Percentiles rank a stretch among this genome's conserved stretches.
phyloP scores from a whole-genome alignment of 148 eudicot genomes.

The Diospyros lotus region DNA sequence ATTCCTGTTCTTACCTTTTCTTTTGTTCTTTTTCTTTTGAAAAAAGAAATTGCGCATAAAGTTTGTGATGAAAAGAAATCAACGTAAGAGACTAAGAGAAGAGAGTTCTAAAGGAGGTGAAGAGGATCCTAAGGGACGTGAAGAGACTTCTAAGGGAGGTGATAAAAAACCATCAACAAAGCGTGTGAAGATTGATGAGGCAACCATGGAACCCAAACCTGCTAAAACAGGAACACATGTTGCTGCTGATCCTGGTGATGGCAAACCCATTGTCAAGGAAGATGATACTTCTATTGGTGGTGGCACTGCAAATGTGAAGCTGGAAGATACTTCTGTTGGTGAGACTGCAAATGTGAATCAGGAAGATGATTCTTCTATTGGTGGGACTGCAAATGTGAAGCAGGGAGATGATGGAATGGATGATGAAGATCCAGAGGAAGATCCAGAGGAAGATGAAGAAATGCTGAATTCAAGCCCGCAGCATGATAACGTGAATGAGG shows the following conservation, averaged over 20 bases:
- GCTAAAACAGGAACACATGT: constrained; percentile 38
- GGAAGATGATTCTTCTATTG: constrained; percentile 2
- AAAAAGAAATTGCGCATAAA: constrained; percentile 66
- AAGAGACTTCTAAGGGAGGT: constrained; percentile 40
- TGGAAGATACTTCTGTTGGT: neutral
- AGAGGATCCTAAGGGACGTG: no score
- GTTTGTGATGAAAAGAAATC: constrained; percentile 66
- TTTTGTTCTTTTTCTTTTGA: neutral
- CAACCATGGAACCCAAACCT: constrained; percentile 31
- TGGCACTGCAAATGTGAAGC: constrained; percentile 2
- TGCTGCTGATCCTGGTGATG: constrained; percentile 34
- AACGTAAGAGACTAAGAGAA: constrained; percentile 72
- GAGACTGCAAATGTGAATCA: constrained; percentile 21
- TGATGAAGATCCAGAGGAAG: constrained; percentile 75
- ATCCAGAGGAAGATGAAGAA: constrained; percentile 63
- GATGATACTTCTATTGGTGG: constrained; percentile 16
- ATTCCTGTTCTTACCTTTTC: neutral
- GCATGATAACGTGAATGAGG: constrained; percentile 42
- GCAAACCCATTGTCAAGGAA: constrained; percentile 26
- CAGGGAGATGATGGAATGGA: constrained; percentile 30
- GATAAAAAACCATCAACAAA: constrained; percentile 44
- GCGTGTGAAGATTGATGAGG: constrained; percentile 51
- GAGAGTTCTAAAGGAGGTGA: constrained; percentile 44
- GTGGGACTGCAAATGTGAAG: constrained; percentile 21
- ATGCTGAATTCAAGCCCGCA: constrained; percentile 48